Evolutionary conservation across 306 rosid species (phyloP), one percentile per base, ranked within the genome.

Genomic region (Acacia melanoxylon): DNA sequence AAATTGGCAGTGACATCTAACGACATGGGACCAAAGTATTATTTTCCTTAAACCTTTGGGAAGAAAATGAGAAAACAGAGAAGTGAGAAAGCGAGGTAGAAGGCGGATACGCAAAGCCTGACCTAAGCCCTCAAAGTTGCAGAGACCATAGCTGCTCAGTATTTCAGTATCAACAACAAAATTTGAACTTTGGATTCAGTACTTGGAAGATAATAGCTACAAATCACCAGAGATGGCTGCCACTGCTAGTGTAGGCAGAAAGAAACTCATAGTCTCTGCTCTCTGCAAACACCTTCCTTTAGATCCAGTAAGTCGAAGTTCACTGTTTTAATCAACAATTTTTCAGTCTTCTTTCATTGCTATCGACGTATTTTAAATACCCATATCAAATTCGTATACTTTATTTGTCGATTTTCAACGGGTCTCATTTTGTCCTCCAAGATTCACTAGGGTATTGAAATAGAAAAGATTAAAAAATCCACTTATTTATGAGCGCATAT

Each of bases 261-360:
- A 84, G 41, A 88, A 89, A 69, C 80, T 84, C 72, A 77, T 92
- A 58, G 85, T 74, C 29, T 80, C 83, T 24, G 93, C 92, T 86
- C 90, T 93, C 75, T 86, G 84, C 81, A 89, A 88, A 44, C 80
- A 86, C 88, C 73, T 89, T 76, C 75, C 91, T 54, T 56, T 93
- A 80, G 91, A 95, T 82, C 83, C 88, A 72, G 99, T 95, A 85
- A 90, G 93, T 79, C 58, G 66, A 59, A 29, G 1, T 19, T 73
- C 76, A 27, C 45, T 80, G 65, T 45, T 62, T 25, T 11, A 51
- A 73, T 71, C 9, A 67, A 62, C 59, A 74, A 17, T 40, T 75
- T 56, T 1, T 24, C 22, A 20, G 13, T 24, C 5, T 63, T 20
- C 71, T 48, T 58, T 61, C 33, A 40, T 65, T 61, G 14, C 46